Evolutionary conservation across 2,329 filamentous ascomycete genomes (phyloP).

Genomic region (Aspergillus felis): DNA sequence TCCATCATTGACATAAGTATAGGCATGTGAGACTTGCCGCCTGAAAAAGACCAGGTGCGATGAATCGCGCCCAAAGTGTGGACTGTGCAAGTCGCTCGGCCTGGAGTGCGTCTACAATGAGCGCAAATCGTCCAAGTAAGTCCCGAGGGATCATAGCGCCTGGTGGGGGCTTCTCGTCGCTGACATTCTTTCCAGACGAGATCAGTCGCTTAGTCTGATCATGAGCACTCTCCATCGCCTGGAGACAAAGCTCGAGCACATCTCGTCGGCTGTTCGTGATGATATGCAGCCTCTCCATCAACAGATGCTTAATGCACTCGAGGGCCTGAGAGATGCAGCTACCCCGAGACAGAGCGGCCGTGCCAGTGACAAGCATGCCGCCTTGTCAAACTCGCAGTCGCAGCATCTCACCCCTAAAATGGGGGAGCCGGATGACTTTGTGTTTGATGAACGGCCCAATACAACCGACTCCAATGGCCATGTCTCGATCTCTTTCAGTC

Average conservation of each 20-base stretch:
- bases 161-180: neutral
- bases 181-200: conserved; percentile 37
- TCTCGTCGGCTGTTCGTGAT: conserved; percentile 34
- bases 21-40: conserved; percentile 53
- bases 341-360: conserved; percentile 14
- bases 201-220: conserved; percentile 52
- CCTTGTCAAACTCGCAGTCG: conserved; percentile 11
- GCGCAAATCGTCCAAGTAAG: conserved; percentile 51
- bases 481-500: conserved; percentile 47
- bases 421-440: conserved; percentile 26
- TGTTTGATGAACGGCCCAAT: conserved; percentile 25
- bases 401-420: conserved; percentile 27
- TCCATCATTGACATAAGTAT: conserved; percentile 2
- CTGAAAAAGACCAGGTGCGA: conserved; percentile 54
- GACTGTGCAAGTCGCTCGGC: conserved; percentile 48
- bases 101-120: conserved; percentile 52
- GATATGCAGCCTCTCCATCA: conserved; percentile 32
- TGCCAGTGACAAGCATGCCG: conserved; percentile 5
- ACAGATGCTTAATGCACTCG: conserved; percentile 18
- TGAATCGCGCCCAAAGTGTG: conserved; percentile 51
- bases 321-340: conserved; percentile 11
- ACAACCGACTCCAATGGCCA: conserved; percentile 30
- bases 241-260: conserved; percentile 50
- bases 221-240: conserved; percentile 53
- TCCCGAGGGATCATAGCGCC: neutral